phyloP scores from a whole-genome alignment of 805 yeast genomes.

The Candida krabiensis region DNA sequence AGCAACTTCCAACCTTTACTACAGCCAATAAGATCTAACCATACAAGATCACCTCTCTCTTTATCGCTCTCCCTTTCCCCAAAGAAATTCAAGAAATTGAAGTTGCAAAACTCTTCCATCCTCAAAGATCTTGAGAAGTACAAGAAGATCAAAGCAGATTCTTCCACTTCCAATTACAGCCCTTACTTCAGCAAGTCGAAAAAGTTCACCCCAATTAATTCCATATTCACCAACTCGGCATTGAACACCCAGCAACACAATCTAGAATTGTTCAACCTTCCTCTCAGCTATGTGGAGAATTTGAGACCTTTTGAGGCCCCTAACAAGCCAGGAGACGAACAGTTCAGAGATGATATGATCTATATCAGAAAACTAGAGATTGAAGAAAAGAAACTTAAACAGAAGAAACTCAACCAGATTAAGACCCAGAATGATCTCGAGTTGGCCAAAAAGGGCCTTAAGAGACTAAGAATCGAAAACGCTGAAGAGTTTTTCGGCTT shows the following conservation, averaged over 20 bases:
- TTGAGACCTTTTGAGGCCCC: conserved; percentile 21
- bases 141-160: conserved; percentile 22
- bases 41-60: conserved; percentile 25
- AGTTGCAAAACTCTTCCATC: conserved; percentile 24
- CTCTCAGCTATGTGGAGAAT: conserved; percentile 27
- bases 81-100: conserved; percentile 18
- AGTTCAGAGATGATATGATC: conserved; percentile 32
- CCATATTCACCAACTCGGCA: conserved; percentile 32
- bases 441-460: conserved; percentile 26
- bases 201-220: conserved; percentile 27
- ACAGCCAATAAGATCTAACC: conserved; percentile 30
- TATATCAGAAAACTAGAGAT: conserved; percentile 32
- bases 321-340: conserved; percentile 31
- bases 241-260: conserved; percentile 35
- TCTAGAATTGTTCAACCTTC: conserved; percentile 34
- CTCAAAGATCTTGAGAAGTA: conserved; percentile 29
- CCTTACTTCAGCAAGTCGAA: conserved; percentile 29
- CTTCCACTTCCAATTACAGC: conserved; percentile 22
- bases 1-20: conserved; percentile 30
- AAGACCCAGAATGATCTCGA: conserved; percentile 20
- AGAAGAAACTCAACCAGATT: conserved; percentile 14
- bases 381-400: conserved; percentile 25
- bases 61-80: conserved; percentile 18
- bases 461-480: conserved; percentile 26
- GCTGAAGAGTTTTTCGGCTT: conserved; percentile 34